These are phyloP conservation scores for Tylopilus vinaceipallidus DNA, from an alignment of 768 basidiomycete genomes.

Conservation along the genomic window DNA sequence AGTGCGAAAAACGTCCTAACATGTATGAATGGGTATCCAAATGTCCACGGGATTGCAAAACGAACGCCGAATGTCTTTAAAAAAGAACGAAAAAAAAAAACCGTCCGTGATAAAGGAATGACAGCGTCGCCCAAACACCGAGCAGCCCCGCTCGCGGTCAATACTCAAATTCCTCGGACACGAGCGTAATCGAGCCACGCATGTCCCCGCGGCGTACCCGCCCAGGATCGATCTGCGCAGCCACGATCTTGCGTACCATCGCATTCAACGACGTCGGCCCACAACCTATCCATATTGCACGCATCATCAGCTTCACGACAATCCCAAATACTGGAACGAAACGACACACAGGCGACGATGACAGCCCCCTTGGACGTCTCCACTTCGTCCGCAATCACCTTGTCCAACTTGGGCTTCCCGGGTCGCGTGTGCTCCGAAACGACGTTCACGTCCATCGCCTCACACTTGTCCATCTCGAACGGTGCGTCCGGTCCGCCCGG, in stretches of 20 bases:
- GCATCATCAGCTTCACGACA: not conserved
- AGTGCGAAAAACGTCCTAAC: no score
- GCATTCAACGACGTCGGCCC: slow-evolving; percentile 71
- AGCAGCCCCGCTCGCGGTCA: slow-evolving; percentile 28
- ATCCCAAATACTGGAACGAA: no score
- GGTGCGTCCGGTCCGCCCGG: not conserved
- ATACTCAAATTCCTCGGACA: slow-evolving; percentile 68
- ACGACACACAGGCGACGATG: slow-evolving; percentile 65
- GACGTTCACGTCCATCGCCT: slow-evolving; percentile 55
- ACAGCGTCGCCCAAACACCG: not conserved
- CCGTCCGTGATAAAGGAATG: not conserved
- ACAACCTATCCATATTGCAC: slow-evolving; percentile 48
- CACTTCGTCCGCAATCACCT: slow-evolving; percentile 65
- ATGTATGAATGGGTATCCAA: not conserved
- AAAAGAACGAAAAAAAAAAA: not conserved
- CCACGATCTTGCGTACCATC: slow-evolving; percentile 62
- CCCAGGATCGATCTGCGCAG: slow-evolving; percentile 55
- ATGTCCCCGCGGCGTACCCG: slow-evolving; percentile 54
- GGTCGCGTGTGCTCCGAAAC: slow-evolving; percentile 62
- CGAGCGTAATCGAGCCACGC: slow-evolving; percentile 56
- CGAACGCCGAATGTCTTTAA: slow-evolving; percentile 4
- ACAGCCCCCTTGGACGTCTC: slow-evolving; percentile 50
- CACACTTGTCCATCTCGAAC: slow-evolving; percentile 54
- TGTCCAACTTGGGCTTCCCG: slow-evolving; percentile 64
- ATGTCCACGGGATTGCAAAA: slow-evolving; percentile 5